Evolutionary conservation across 177 flowering plant species (phyloP).

Genomic region (Vitis hybrid): DNA sequence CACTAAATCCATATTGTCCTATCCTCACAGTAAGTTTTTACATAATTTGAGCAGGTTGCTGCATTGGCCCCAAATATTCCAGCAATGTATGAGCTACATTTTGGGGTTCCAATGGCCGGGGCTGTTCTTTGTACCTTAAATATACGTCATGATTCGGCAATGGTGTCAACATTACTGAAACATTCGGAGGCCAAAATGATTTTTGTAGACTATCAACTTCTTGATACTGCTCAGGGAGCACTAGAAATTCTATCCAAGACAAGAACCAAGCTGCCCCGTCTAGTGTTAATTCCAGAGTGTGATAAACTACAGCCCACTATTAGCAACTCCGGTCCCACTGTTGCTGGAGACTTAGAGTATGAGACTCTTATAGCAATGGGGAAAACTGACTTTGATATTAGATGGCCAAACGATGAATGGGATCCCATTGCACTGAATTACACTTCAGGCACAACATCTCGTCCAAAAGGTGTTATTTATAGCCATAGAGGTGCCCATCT

Average conservation of each 20-base stretch:
- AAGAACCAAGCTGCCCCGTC: constrained; percentile 16
- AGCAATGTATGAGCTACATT: constrained; percentile 48
- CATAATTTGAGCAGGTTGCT: constrained; percentile 32
- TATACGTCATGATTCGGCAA: constrained; percentile 46
- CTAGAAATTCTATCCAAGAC: constrained; percentile 22
- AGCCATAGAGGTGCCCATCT: constrained; percentile 65
- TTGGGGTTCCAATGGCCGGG: constrained; percentile 51
- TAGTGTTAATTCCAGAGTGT: constrained; percentile 27
- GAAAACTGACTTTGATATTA: constrained; percentile 28
- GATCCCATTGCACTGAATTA: constrained; percentile 58
- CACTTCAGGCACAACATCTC: constrained; percentile 72
- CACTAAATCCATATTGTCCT: not conserved
- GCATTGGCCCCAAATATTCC: constrained; percentile 42
- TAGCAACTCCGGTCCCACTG: not conserved
- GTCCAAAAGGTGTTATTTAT: constrained; percentile 66
- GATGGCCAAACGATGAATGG: constrained; percentile 46
- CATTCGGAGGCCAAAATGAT: constrained; percentile 63
- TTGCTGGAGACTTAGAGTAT: constrained; percentile 26
- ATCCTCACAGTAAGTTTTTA: not conserved
- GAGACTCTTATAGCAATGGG: constrained; percentile 41
- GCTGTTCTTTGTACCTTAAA: constrained; percentile 43
- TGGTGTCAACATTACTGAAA: constrained; percentile 36
- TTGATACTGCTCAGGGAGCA: constrained; percentile 30
- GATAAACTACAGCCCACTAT: not conserved
- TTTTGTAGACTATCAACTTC: constrained; percentile 47